These are phyloP conservation scores for Neltuma alba DNA, from an alignment of 306 rosid genomes.

Conservation along the genomic window DNA sequence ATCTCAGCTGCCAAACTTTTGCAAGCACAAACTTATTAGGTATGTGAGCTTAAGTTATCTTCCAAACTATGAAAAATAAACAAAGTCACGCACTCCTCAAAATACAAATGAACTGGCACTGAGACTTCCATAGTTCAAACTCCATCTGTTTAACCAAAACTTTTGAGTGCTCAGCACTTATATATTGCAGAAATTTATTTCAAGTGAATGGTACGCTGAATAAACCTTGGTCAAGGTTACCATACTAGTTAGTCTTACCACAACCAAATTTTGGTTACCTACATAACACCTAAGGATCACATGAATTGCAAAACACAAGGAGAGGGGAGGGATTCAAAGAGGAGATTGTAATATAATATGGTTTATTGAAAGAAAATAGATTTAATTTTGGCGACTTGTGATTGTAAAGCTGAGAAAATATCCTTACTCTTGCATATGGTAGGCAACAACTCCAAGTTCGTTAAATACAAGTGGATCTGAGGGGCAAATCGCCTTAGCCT, in stretches of 20 bases:
- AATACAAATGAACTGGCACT: neutral
- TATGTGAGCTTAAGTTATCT: neutral
- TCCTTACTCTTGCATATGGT: constrained; percentile 90
- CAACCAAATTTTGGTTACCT: neutral
- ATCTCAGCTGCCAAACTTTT: neutral
- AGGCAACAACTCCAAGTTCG: constrained; percentile 98
- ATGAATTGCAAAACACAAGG: constrained; percentile 13
- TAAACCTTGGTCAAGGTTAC: neutral
- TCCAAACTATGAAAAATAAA: neutral
- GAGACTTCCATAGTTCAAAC: neutral
- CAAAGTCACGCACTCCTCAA: neutral
- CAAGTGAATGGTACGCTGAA: neutral
- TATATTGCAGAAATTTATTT: constrained; percentile 4
- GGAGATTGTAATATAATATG: neutral
- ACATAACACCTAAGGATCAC: neutral
- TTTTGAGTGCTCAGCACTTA: neutral
- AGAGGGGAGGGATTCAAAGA: neutral
- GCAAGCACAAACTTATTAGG: neutral
- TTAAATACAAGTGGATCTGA: constrained; percentile 93
- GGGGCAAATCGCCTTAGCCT: constrained; percentile 87
- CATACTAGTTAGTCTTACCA: constrained; percentile 11
- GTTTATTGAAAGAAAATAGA: neutral
- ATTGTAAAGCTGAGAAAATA: constrained; percentile 26
- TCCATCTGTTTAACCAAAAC: neutral
- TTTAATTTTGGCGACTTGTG: constrained; percentile 4